A percentile compares a stretch with the other conserved stretches of the same genome.
phyloP scores from a whole-genome alignment of 176 grass and related monocot genomes.

The Saccharum officinarum region DNA sequence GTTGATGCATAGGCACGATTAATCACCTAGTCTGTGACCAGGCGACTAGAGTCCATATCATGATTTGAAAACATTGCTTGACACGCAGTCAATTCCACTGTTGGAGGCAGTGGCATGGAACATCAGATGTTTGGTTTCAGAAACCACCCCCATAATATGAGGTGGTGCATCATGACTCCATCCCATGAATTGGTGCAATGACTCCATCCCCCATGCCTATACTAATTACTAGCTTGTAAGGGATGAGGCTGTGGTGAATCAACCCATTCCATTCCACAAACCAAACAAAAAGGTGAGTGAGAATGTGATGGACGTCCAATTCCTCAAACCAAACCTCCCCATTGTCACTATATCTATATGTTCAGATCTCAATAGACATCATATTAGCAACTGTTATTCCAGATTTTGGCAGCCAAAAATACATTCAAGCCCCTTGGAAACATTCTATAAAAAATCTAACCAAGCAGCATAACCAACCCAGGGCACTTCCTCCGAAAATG shows the following conservation, averaged over 20 bases:
- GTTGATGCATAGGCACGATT: background rate
- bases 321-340: background rate
- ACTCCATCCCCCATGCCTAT: no score
- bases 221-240: background rate
- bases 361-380: background rate
- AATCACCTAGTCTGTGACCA: background rate
- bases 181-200: no score
- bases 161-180: no score
- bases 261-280: background rate
- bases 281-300: background rate
- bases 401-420: slow-evolving; percentile 20
- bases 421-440: slow-evolving; percentile 4
- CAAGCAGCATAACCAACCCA: background rate
- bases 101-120: background rate
- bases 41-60: background rate
- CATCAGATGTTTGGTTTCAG: no score
- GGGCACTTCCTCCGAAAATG: background rate
- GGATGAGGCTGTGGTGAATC: background rate
- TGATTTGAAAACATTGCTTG: background rate
- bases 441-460: background rate
- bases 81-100: background rate
- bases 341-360: background rate
- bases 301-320: background rate
- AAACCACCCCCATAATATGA: no score
- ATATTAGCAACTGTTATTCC: background rate